A percentile compares a stretch with the other conserved stretches of the same genome.
phyloP scores from a whole-genome alignment of 2,329 filamentous ascomycete species.

The Pseudocercospora crystallina region DNA sequence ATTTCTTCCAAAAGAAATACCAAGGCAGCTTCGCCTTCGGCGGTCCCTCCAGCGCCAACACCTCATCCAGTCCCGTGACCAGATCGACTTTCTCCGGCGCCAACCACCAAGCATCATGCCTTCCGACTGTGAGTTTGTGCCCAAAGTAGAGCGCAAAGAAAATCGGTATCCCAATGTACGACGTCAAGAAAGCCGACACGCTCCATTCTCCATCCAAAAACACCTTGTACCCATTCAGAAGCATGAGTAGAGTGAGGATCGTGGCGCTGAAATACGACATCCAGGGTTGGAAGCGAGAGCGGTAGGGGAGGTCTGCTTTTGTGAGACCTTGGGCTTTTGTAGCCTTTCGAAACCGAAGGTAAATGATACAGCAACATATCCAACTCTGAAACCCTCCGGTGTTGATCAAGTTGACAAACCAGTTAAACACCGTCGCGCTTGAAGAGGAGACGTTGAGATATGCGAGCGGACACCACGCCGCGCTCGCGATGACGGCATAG shows the following conservation, averaged over 20 bases:
- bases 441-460: conserved; percentile 35
- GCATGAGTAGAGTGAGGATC: conserved; percentile 29
- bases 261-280: conserved; percentile 22
- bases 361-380: conserved; percentile 40
- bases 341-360: conserved; percentile 48
- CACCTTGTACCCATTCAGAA: conserved; percentile 28
- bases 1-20: no score
- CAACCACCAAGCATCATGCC: no score
- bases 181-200: conserved; percentile 40
- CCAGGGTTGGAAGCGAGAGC: conserved; percentile 16
- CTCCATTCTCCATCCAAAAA: conserved; percentile 28
- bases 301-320: conserved; percentile 34
- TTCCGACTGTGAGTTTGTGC: no score
- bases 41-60: no score
- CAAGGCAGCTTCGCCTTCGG: no score
- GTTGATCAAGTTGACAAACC: conserved; percentile 26
- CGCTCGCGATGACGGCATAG: conserved; percentile 65
- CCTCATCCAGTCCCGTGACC: no score
- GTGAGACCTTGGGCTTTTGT: conserved; percentile 41
- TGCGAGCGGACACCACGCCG: conserved; percentile 35
- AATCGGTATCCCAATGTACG: conserved; percentile 43
- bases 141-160: conserved; percentile 37
- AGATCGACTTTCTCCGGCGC: no score
- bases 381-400: conserved; percentile 27
- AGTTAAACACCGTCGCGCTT: no score